Evolutionary conservation across 2,329 filamentous ascomycete genomes (phyloP).

Genomic region (Tolypocladium inflatum): DNA sequence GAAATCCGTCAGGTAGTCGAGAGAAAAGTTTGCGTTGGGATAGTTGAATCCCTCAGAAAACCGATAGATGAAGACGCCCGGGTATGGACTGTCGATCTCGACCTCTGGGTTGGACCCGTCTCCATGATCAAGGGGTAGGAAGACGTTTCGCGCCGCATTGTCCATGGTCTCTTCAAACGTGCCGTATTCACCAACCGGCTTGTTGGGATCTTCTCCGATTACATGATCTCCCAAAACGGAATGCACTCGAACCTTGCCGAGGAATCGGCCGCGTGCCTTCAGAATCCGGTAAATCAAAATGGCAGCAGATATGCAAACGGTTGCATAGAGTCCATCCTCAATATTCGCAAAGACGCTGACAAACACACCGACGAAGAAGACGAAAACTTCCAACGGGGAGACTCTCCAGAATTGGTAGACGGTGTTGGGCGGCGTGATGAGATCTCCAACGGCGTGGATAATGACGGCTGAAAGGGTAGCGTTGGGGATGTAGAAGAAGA

Average conservation of each 20-base stretch:
- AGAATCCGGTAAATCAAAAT: conserved; percentile 77
- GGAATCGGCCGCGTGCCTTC: conserved; percentile 72
- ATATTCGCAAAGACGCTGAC: conserved; percentile 84
- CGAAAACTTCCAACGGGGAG: conserved; percentile 78
- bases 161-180: conserved; percentile 39
- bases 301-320: conserved; percentile 65
- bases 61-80: conserved; percentile 91
- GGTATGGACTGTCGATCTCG: conserved; percentile 70
- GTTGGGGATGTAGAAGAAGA: conserved; percentile 90
- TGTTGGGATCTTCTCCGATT: conserved; percentile 48
- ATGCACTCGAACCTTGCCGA: conserved; percentile 60
- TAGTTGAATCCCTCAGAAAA: conserved; percentile 96
- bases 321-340: conserved; percentile 87
- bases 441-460: conserved; percentile 87
- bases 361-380: conserved; percentile 89
- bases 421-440: conserved; percentile 84
- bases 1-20: conserved; percentile 65
- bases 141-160: conserved; percentile 61
- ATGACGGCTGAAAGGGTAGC: conserved; percentile 79
- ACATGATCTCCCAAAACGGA: conserved; percentile 72
- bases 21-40: conserved; percentile 81
- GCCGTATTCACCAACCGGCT: conserved; percentile 43
- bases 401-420: conserved; percentile 95
- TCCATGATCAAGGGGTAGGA: conserved; percentile 75
- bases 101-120: conserved; percentile 87